phyloP scores from a whole-genome alignment of 805 yeast genomes.

The Saturnispora galanensis region DNA sequence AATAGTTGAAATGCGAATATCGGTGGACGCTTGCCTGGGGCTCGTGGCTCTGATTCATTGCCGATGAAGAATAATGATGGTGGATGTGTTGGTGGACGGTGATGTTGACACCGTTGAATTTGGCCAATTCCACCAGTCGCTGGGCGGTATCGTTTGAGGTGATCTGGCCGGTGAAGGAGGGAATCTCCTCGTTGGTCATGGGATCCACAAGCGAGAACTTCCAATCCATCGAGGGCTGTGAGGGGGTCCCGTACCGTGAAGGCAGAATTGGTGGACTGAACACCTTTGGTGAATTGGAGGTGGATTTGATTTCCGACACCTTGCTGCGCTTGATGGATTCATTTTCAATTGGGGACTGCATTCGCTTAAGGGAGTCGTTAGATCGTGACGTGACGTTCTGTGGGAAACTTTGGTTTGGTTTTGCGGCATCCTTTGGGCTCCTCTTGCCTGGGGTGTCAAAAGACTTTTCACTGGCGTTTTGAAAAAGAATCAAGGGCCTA shows the following conservation, averaged over 20 bases:
- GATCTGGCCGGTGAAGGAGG: slow-evolving; percentile 39
- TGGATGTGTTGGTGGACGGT: slow-evolving; percentile 82
- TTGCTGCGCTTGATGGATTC: slow-evolving; percentile 1
- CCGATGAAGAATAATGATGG: slow-evolving; percentile 55
- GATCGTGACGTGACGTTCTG: not conserved
- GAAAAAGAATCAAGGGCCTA: slow-evolving; percentile 9
- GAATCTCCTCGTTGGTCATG: slow-evolving; percentile 33
- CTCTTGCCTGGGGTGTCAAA: not conserved
- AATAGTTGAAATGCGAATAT: slow-evolving; percentile 62
- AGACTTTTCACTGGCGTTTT: slow-evolving; percentile 1
- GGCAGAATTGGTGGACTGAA: slow-evolving; percentile 6
- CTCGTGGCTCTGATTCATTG: slow-evolving; percentile 25
- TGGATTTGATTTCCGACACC: slow-evolving; percentile 4
- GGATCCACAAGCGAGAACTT: slow-evolving; percentile 42
- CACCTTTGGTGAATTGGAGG: slow-evolving; percentile 7
- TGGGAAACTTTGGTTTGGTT: not conserved
- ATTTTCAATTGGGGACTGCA: not conserved
- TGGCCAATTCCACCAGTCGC: slow-evolving; percentile 51
- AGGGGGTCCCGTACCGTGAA: slow-evolving; percentile 16
- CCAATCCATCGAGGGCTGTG: slow-evolving; percentile 45
- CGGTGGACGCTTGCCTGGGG: slow-evolving; percentile 49
- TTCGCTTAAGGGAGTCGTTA: not conserved
- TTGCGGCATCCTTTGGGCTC: not conserved
- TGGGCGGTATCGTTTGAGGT: slow-evolving; percentile 45
- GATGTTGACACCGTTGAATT: slow-evolving; percentile 43